These are phyloP conservation scores for Solanum boliviense DNA, from an alignment of 257 asterid species.

Conservation along the genomic window DNA sequence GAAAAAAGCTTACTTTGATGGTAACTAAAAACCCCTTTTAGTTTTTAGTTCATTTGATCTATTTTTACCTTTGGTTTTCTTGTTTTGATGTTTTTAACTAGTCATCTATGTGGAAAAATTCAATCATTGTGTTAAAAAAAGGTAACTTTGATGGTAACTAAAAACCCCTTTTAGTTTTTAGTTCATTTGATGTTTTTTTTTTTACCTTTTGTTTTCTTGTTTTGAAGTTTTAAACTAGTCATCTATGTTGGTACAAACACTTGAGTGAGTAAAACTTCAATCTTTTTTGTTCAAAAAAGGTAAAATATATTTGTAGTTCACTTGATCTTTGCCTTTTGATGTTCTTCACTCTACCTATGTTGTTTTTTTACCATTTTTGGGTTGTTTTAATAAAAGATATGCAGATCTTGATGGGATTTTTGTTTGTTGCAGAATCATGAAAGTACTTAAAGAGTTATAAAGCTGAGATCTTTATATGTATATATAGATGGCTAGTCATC, in stretches of 20 bases:
- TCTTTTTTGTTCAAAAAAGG: constrained; percentile 17
- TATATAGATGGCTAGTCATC: constrained; percentile 29
- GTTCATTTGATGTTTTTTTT: neutral
- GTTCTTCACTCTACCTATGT: constrained; percentile 5
- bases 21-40: neutral
- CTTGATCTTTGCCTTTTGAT: constrained; percentile 3
- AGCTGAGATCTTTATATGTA: neutral
- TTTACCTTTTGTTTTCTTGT: constrained; percentile 3
- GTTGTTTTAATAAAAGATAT: neutral
- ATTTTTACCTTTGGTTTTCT: neutral
- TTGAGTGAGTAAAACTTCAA: constrained; percentile 16
- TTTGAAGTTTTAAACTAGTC: neutral
- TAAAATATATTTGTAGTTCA: constrained; percentile 1
- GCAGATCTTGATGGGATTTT: neutral
- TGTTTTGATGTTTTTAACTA: neutral
- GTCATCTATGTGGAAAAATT: constrained; percentile 14
- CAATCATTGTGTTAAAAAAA: constrained; percentile 14
- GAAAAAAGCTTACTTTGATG: constrained; percentile 5
- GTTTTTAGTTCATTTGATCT: neutral
- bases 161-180: neutral
- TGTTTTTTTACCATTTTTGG: neutral
- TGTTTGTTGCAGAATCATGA: constrained; percentile 1
- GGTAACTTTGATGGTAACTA: neutral
- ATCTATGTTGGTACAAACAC: constrained; percentile 4
- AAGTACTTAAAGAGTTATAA: neutral